phyloP scores from a whole-genome alignment of 2,329 filamentous ascomycete species.

The Geosmithia putterillii region DNA sequence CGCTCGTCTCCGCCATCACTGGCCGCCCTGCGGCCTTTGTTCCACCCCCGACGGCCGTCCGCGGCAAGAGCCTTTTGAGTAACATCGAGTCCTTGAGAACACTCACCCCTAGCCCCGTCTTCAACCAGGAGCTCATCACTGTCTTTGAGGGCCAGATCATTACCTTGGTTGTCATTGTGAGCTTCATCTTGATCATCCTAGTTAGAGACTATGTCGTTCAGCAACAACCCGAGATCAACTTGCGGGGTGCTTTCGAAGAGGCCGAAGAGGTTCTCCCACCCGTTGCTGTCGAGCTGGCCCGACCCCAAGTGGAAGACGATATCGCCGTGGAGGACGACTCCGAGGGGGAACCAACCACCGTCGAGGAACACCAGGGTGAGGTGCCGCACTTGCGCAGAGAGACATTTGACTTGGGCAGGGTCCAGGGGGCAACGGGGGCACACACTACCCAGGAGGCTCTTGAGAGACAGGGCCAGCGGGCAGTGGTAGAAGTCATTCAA shows the following conservation, averaged over 20 bases:
- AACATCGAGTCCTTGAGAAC: conserved; percentile 44
- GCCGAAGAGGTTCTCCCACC: not conserved
- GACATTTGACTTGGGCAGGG: too few species aligned
- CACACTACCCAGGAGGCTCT: too few species aligned
- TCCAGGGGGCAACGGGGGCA: too few species aligned
- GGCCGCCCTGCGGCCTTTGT: not conserved
- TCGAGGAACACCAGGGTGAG: not conserved
- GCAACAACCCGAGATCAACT: conserved; percentile 86
- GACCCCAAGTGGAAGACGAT: not conserved
- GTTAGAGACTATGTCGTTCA: conserved; percentile 98
- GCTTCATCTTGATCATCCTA: conserved; percentile 92
- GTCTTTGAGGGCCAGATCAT: conserved; percentile 89
- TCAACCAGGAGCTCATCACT: conserved; percentile 73
- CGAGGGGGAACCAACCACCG: not conserved
- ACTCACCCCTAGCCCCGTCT: conserved; percentile 52
- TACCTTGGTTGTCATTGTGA: conserved; percentile 79
- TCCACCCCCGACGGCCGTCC: not conserved
- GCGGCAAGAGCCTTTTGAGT: conserved; percentile 35
- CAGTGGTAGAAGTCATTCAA: too few species aligned
- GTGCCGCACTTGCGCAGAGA: too few species aligned
- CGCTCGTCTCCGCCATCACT: conserved; percentile 4
- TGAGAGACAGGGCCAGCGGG: too few species aligned
- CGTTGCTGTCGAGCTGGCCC: not conserved
- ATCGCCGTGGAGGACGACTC: not conserved
- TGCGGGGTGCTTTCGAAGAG: conserved; percentile 36